These are phyloP conservation scores for Hericium erinaceus DNA, from an alignment of 768 basidiomycete genomes.

Conservation along the genomic window DNA sequence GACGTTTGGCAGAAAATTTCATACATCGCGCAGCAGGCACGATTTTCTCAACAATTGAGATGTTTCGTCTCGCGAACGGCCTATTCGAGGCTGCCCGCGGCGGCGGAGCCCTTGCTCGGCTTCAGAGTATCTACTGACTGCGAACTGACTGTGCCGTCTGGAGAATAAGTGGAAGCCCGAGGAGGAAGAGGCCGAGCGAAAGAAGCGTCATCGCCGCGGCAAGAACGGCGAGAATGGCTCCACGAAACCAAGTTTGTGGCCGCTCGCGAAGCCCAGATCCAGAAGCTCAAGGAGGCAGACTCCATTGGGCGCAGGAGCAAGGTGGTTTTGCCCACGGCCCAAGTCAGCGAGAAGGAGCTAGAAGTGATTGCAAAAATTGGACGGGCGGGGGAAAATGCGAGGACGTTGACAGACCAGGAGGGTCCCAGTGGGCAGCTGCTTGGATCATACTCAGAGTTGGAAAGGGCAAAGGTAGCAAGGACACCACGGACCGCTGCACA, in stretches of 20 bases:
- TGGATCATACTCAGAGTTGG: constrained; percentile 88
- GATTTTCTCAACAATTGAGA: too few species aligned
- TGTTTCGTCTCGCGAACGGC: too few species aligned
- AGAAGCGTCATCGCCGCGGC: constrained; percentile 76
- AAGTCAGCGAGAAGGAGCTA: constrained; percentile 89
- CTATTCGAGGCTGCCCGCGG: too few species aligned
- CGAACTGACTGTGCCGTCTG: constrained; percentile 53
- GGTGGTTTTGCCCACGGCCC: constrained; percentile 76
- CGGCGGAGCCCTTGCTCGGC: too few species aligned
- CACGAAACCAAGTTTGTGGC: constrained; percentile 92
- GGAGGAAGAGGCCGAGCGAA: constrained; percentile 87
- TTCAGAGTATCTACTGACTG: too few species aligned
- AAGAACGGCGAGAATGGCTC: constrained; percentile 51
- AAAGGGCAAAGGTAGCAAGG: constrained; percentile 82
- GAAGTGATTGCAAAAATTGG: constrained; percentile 99
- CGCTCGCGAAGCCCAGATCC: constrained; percentile 96
- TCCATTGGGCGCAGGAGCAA: constrained; percentile 84
- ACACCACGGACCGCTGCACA: constrained; percentile 93
- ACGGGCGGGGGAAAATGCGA: constrained; percentile 81
- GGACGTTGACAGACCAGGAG: constrained; percentile 75
- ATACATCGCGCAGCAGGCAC: too few species aligned
- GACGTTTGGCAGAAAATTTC: too few species aligned
- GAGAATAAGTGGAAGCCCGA: constrained; percentile 95
- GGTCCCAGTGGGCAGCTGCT: constrained; percentile 81
- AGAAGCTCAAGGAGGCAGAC: constrained; percentile 95